Base-by-base conservation (phyloP, 2,329 filamentous ascomycete genomes). In the Aspergillus hiratsukae region DNA sequence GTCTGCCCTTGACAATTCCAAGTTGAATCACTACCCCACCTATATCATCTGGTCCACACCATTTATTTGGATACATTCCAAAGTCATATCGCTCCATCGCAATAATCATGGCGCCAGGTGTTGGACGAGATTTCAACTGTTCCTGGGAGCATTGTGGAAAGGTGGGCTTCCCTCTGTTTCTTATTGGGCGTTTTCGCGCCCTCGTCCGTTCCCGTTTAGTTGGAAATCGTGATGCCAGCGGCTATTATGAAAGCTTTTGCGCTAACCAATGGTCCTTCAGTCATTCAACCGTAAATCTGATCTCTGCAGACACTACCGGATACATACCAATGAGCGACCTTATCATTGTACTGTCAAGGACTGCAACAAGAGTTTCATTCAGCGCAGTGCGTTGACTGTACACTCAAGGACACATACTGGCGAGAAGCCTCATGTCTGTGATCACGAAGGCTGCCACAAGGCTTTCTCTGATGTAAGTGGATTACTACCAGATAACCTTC, bases 271-370 rank as follows among this genome's bases (percentile, higher is more conserved):
- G 45, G 41, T 23, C 17, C 31, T 23, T 11, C 61, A 78, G 76
- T 76, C 75, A 5, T 78, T 78, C 69, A 78, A 78, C 70, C 75
- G 76, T 67, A 78, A 78, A 58, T 78, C 76, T 23, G 76, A 78
- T 64, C 71, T 78, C 43, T 75, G 75, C 62, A 70, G 76, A 58
- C 76, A 78, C 61, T 76, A 74, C 62, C 74, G 76, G 55, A 78
- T 78, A 65, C 76, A 78, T 55, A 78, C 76, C 61, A 78, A 78
- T 61, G 76, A 78, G 60, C 73, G 76, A 49, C 76, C 76, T n/a
- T 78, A 78, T 58, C 72, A 74, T 51, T 78, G 76, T 64, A 76
- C 69, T 1, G 71, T 76, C 50, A 68, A 72, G 52, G 73, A 74
- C 56, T 78, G 76, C 67, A 74, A 73, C 55, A 78, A 78, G 65